Evolutionary conservation across 2,329 filamentous ascomycete species (phyloP).

Genomic region (Tolypocladium tundrense): DNA sequence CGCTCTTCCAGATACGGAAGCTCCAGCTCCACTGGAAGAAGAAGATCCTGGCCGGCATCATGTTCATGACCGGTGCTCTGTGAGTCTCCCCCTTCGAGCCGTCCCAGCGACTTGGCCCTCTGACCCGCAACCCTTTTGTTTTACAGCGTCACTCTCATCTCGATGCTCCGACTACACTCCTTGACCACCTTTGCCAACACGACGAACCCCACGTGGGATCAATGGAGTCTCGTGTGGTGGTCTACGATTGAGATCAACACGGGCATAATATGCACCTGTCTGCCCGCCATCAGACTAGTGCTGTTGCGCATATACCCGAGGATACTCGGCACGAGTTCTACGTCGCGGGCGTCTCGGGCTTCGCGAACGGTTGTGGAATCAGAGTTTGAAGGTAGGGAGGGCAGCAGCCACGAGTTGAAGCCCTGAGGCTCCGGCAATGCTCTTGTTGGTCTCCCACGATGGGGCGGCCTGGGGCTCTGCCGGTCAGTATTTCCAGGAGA

Average conservation of each 20-base stretch:
- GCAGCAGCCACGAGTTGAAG: background rate
- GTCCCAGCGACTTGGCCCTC: background rate
- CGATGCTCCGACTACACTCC: background rate
- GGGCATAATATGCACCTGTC: background rate
- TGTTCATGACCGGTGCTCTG: conserved; percentile 2
- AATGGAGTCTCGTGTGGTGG: background rate
- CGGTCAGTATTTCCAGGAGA: background rate
- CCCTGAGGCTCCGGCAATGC: background rate
- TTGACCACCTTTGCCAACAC: background rate
- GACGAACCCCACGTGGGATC: background rate
- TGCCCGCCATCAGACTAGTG: background rate
- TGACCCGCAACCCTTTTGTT: background rate
- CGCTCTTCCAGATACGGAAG: background rate
- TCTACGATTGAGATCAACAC: background rate
- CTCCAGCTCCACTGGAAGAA: conserved; percentile 4
- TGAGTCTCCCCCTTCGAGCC: background rate
- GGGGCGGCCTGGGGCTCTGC: background rate
- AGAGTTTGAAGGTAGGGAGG: background rate
- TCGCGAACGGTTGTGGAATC: background rate
- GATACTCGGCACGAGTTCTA: background rate
- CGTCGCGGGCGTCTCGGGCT: background rate
- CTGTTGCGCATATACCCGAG: background rate
- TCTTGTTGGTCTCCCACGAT: background rate
- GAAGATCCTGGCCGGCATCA: conserved; percentile 1
- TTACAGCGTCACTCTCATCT: background rate